Conservation (phyloP, 23 red algal species). For the Gracilaria gracilis region DNA sequence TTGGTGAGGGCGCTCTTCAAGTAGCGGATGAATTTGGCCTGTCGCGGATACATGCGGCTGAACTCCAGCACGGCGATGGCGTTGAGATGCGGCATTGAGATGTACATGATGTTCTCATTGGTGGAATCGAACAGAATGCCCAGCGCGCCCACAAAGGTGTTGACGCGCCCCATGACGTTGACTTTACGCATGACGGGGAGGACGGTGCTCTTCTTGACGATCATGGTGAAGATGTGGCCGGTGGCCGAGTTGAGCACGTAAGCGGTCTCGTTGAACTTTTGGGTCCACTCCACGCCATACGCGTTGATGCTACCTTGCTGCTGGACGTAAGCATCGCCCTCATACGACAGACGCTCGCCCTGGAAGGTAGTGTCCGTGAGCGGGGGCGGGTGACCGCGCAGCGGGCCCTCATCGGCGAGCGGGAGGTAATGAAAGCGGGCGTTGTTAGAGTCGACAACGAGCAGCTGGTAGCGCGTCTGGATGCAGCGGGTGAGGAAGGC, state of each 20-base stretch:
- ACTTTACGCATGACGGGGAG: slow-evolving; percentile 45
- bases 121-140: slow-evolving; percentile 66
- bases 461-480: slow-evolving; percentile 62
- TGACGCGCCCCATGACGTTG: slow-evolving; percentile 30
- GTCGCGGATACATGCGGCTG: slow-evolving; percentile 5
- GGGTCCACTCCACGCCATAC: slow-evolving; percentile 64
- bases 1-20: slow-evolving; percentile 46
- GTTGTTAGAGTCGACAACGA: slow-evolving; percentile 53
- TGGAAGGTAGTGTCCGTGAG: slow-evolving; percentile 6
- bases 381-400: slow-evolving; percentile 33
- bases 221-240: slow-evolving; percentile 46
- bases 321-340: slow-evolving; percentile 20
- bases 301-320: slow-evolving; percentile 7
- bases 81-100: slow-evolving; percentile 65
- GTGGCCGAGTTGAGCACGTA: slow-evolving; percentile 66
- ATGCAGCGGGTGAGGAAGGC: slow-evolving; percentile 44
- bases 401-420: slow-evolving; percentile 50
- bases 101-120: slow-evolving; percentile 72
- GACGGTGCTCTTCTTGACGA: neutral
- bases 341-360: slow-evolving; percentile 17
- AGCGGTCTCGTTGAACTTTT: slow-evolving; percentile 48
- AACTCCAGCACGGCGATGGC: slow-evolving; percentile 68
- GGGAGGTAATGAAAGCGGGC: slow-evolving; percentile 39
- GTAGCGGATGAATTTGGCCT: slow-evolving; percentile 68
- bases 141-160: slow-evolving; percentile 48